Evolutionary conservation across 768 basidiomycete species (phyloP).

Genomic region (Austroboletus festivus): DNA sequence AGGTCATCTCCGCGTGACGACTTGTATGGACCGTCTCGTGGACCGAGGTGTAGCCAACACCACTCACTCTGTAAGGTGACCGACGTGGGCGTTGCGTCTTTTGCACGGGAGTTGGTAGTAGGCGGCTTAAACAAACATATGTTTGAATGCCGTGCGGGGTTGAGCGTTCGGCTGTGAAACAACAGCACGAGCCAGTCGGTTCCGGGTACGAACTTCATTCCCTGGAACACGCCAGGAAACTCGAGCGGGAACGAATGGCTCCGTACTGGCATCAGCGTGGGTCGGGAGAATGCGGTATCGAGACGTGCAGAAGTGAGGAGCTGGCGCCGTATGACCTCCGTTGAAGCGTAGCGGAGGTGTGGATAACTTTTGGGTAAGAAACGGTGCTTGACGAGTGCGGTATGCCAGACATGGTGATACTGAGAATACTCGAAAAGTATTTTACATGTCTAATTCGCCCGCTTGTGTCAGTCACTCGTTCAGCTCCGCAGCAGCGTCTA

Average conservation of each 20-base stretch:
- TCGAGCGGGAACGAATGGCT: conserved; percentile 29
- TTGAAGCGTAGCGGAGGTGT: conserved; percentile 19
- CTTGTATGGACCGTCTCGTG: conserved; percentile 28
- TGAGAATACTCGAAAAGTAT: conserved; percentile 23
- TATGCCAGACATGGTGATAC: conserved; percentile 25
- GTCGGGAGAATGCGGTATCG: conserved; percentile 20
- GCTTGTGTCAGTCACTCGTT: not conserved
- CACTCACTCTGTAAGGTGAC: conserved; percentile 29
- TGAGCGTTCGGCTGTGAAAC: conserved; percentile 30
- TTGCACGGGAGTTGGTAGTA: not conserved
- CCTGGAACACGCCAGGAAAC: conserved; percentile 31
- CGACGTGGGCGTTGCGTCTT: conserved; percentile 6
- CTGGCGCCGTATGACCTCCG: conserved; percentile 22
- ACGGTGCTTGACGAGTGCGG: conserved; percentile 21
- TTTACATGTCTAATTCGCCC: conserved; percentile 22
- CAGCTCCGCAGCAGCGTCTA: not conserved
- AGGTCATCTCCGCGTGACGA: conserved; percentile 31
- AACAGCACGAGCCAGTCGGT: conserved; percentile 30
- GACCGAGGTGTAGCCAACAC: conserved; percentile 26
- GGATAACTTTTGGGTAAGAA: conserved; percentile 27
- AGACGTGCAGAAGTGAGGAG: conserved; percentile 21
- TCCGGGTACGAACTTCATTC: conserved; percentile 29
- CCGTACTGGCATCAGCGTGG: conserved; percentile 13
- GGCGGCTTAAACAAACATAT: conserved; percentile 27
- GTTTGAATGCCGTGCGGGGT: conserved; percentile 29